These are phyloP conservation scores for Jackrogersella multiformis DNA, from an alignment of 495 filamentous ascomycete species.

Conservation along the genomic window DNA sequence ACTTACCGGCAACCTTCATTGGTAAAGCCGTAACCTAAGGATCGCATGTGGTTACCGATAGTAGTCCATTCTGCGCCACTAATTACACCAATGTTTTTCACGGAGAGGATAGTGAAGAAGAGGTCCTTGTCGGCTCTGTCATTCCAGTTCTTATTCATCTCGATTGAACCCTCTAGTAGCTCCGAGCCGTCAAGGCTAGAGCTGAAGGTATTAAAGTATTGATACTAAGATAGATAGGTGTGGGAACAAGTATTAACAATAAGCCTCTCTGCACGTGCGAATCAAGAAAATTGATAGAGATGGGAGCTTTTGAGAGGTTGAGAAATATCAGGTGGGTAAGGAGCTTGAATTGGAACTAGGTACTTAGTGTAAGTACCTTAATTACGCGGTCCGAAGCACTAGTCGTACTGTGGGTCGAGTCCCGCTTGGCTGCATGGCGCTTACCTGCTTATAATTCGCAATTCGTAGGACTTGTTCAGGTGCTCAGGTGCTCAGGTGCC, in stretches of 20 bases:
- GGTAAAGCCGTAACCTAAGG: constrained; percentile 61
- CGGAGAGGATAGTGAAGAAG: constrained; percentile 63
- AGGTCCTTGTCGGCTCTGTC: constrained; percentile 63
- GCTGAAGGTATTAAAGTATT: constrained; percentile 15
- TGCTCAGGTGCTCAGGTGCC: too few species aligned
- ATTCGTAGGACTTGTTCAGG: too few species aligned
- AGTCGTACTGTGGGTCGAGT: constrained; percentile 31
- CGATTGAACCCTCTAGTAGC: constrained; percentile 15
- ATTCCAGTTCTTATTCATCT: constrained; percentile 64
- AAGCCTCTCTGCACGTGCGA: constrained; percentile 38
- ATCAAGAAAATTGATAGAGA: constrained; percentile 45
- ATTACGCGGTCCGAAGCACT: constrained; percentile 42
- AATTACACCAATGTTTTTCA: constrained; percentile 64
- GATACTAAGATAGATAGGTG: constrained; percentile 23
- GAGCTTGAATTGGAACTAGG: constrained; percentile 41
- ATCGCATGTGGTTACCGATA: constrained; percentile 61
- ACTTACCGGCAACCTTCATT: constrained; percentile 65
- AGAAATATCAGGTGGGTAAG: constrained; percentile 41
- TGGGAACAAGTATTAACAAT: constrained; percentile 38
- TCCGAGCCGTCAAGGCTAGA: constrained; percentile 34
- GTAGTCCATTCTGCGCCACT: constrained; percentile 63
- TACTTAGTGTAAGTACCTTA: too few species aligned
- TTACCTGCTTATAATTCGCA: background rate
- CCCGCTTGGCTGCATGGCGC: constrained; percentile 22
- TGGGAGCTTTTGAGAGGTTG: constrained; percentile 45